Percentiles rank a stretch among this genome's conserved stretches.
These are phyloP conservation scores for Acer saccharum DNA, from an alignment of 345 rosid species.

Conservation along the genomic window DNA sequence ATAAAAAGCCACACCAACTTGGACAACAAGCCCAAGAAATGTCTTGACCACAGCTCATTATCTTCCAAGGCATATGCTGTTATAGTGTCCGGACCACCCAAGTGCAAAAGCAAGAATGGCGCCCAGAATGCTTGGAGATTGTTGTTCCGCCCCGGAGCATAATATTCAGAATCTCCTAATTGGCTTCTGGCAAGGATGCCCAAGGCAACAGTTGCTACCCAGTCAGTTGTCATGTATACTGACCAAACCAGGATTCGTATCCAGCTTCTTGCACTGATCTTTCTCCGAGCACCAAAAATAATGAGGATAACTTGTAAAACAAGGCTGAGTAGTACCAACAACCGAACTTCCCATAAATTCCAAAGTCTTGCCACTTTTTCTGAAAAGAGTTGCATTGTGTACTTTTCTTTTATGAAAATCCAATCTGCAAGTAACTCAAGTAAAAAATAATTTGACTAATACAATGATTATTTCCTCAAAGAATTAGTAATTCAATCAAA, in stretches of 20 bases:
- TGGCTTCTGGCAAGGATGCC: slow-evolving; percentile 14
- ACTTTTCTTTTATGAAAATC: background rate
- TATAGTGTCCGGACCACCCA: slow-evolving; percentile 49
- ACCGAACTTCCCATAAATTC: slow-evolving; percentile 25
- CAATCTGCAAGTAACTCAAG: background rate
- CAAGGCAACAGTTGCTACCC: slow-evolving; percentile 17
- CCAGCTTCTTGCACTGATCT: background rate
- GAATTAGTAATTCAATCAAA: too few relatives aligned
- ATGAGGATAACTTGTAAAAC: slow-evolving; percentile 26
- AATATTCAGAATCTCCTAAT: too few relatives aligned
- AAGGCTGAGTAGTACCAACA: slow-evolving; percentile 20
- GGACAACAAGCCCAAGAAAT: slow-evolving; percentile 27
- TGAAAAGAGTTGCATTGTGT: background rate
- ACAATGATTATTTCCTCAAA: too few relatives aligned
- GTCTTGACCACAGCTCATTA: slow-evolving; percentile 43
- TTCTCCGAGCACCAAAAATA: slow-evolving; percentile 15
- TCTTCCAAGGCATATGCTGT: slow-evolving; percentile 41
- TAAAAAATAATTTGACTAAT: too few relatives aligned
- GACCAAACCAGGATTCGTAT: slow-evolving; percentile 8
- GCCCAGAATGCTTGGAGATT: slow-evolving; percentile 36
- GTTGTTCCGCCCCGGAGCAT: too few relatives aligned
- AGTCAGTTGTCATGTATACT: slow-evolving; percentile 25
- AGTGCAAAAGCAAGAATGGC: slow-evolving; percentile 42
- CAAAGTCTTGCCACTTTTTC: background rate
- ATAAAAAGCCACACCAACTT: slow-evolving; percentile 21